These are phyloP conservation scores for Nissolia schottii DNA, from an alignment of 306 rosid species.

Conservation along the genomic window DNA sequence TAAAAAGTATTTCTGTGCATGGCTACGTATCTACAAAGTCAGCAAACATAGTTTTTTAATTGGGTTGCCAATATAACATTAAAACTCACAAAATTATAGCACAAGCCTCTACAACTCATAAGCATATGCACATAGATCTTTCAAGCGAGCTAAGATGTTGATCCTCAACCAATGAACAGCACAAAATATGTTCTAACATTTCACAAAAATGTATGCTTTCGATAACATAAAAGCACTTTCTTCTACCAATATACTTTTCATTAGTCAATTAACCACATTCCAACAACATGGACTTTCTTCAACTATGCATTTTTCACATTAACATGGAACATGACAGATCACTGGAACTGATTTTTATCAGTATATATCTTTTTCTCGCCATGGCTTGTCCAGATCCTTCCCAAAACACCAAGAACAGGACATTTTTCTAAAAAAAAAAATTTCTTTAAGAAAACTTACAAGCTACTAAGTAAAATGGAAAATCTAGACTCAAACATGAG, in stretches of 20 bases:
- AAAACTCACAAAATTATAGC: neutral
- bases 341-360: neutral
- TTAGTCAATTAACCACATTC: neutral
- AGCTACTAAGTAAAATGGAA: neutral
- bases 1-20: constrained; percentile 82
- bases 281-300: neutral
- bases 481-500: neutral
- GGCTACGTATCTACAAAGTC: constrained; percentile 71
- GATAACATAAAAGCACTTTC: neutral
- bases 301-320: neutral
- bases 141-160: constrained; percentile 4
- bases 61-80: neutral
- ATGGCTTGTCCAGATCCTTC: neutral
- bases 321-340: neutral
- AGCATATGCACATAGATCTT: neutral
- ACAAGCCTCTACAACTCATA: neutral
- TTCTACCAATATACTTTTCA: neutral
- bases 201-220: neutral
- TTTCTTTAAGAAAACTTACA: neutral
- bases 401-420: neutral
- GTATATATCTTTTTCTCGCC: neutral
- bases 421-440: neutral
- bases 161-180: neutral
- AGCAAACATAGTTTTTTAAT: neutral
- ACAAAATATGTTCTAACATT: neutral